Percentiles rank a stretch among this genome's conserved stretches.
Conservation (phyloP, 2,329 filamentous ascomycete genomes). For the Triangularia verruculosa region DNA sequence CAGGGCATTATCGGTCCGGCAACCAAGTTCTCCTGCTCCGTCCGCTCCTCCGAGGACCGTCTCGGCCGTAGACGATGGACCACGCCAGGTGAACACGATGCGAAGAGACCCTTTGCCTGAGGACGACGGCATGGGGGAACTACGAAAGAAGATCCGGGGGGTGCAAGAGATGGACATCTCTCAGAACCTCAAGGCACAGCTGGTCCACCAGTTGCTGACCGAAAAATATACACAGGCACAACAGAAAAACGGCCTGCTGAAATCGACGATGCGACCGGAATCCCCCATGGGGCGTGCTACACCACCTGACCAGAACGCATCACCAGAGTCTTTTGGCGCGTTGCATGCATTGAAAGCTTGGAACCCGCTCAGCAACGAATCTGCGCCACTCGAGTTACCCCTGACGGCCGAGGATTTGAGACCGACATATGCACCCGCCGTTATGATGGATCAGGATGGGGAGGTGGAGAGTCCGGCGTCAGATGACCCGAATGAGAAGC, state of each 20-base stretch:
- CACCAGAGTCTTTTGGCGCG: slow-evolving; percentile 36
- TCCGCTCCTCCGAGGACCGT: neutral
- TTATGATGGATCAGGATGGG: slow-evolving; percentile 42
- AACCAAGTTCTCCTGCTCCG: neutral
- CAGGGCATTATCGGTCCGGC: neutral
- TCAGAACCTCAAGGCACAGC: slow-evolving; percentile 63
- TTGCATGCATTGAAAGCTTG: slow-evolving; percentile 56
- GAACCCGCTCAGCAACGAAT: slow-evolving; percentile 44
- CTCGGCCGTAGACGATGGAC: neutral
- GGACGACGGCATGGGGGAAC: slow-evolving; percentile 71
- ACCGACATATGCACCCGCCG: slow-evolving; percentile 64
- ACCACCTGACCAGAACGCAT: slow-evolving; percentile 34
- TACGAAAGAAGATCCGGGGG: slow-evolving; percentile 65
- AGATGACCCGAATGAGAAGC: slow-evolving; percentile 34
- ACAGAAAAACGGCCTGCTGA: neutral
- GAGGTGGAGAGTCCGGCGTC: slow-evolving; percentile 44
- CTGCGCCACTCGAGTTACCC: slow-evolving; percentile 43
- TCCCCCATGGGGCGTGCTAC: slow-evolving; percentile 2
- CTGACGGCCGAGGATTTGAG: slow-evolving; percentile 60
- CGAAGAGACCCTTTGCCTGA: slow-evolving; percentile 52
- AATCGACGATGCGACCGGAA: neutral
- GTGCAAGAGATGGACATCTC: slow-evolving; percentile 62
- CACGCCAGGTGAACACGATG: neutral
- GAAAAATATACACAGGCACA: slow-evolving; percentile 59
- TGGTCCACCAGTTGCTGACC: slow-evolving; percentile 69